A percentile compares a stretch with the other conserved stretches of the same genome.
phyloP scores from a whole-genome alignment of 2,329 filamentous ascomycete species.

The Cercospora janseana region DNA sequence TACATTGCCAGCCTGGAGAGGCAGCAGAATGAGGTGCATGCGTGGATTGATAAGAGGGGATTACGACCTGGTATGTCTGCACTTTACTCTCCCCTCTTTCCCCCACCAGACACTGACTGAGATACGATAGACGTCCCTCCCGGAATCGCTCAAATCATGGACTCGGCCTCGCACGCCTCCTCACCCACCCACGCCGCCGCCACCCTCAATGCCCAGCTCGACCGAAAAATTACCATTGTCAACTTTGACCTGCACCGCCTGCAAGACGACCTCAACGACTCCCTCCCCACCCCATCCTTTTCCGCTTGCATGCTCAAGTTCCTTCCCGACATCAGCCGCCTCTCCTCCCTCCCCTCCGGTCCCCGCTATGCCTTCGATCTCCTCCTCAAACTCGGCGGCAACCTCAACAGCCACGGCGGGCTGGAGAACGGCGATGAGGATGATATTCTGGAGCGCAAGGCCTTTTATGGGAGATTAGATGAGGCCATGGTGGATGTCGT shows the following conservation, averaged over 20 bases:
- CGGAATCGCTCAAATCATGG: conserved; percentile 54
- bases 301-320: conserved; percentile 56
- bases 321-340: conserved; percentile 53
- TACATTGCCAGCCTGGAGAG: conserved; percentile 53
- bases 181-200: conserved; percentile 48
- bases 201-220: conserved; percentile 56
- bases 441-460: conserved; percentile 49
- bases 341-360: conserved; percentile 49
- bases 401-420: conserved; percentile 55
- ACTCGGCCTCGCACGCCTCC: conserved; percentile 42
- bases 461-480: conserved; percentile 52
- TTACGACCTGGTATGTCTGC: conserved; percentile 50
- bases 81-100: not conserved
- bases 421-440: conserved; percentile 50
- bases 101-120: conserved; percentile 4
- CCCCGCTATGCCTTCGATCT: conserved; percentile 54
- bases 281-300: conserved; percentile 53
- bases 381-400: conserved; percentile 55
- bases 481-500: conserved; percentile 54
- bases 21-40: conserved; percentile 52
- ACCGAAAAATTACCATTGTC: conserved; percentile 58
- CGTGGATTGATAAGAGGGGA: conserved; percentile 57
- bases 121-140: conserved; percentile 49
- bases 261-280: conserved; percentile 56
- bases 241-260: conserved; percentile 58